phyloP scores from a whole-genome alignment of 768 basidiomycete species.

The Leccinellum rugosiceps region DNA sequence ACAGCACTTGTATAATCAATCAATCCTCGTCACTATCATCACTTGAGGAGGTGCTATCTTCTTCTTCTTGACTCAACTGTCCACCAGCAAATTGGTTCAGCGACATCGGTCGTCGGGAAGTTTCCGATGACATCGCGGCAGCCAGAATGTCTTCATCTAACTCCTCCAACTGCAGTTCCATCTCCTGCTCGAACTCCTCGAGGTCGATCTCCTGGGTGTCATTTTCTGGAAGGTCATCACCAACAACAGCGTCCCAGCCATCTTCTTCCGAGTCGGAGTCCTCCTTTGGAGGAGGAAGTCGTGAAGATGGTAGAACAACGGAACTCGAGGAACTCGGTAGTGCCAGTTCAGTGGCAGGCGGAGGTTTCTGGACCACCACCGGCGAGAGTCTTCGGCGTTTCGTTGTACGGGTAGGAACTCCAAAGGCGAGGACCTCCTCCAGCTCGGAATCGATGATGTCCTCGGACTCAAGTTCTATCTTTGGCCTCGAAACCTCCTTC shows the following conservation, averaged over 20 bases:
- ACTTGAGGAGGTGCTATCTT: slow-evolving; percentile 52
- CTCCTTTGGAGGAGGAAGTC: slow-evolving; percentile 24
- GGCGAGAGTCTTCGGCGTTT: slow-evolving; percentile 32
- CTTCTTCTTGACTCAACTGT: slow-evolving; percentile 33
- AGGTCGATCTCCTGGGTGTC: slow-evolving; percentile 35
- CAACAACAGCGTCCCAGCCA: slow-evolving; percentile 51
- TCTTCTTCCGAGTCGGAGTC: slow-evolving; percentile 46
- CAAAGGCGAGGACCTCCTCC: slow-evolving; percentile 50
- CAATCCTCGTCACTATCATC: slow-evolving; percentile 55
- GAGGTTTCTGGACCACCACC: slow-evolving; percentile 16
- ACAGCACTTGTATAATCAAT: slow-evolving; percentile 2
- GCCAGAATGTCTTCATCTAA: slow-evolving; percentile 51
- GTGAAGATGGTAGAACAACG: slow-evolving; percentile 30
- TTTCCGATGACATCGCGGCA: slow-evolving; percentile 38
- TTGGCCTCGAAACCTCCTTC: slow-evolving; percentile 23
- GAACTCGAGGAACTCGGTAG: slow-evolving; percentile 36
- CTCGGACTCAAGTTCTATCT: slow-evolving; percentile 16
- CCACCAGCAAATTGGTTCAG: slow-evolving; percentile 48
- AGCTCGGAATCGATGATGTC: slow-evolving; percentile 29
- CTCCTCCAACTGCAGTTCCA: slow-evolving; percentile 36
- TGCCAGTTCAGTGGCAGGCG: slow-evolving; percentile 31
- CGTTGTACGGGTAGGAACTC: slow-evolving; percentile 20
- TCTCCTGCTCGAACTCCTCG: slow-evolving; percentile 34
- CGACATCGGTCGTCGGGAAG: slow-evolving; percentile 43
- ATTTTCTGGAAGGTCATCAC: slow-evolving; percentile 22